Percentiles rank a stretch among this genome's conserved stretches.
These are phyloP conservation scores for Candida manassasensis DNA, from an alignment of 805 yeast genomes.

Conservation along the genomic window DNA sequence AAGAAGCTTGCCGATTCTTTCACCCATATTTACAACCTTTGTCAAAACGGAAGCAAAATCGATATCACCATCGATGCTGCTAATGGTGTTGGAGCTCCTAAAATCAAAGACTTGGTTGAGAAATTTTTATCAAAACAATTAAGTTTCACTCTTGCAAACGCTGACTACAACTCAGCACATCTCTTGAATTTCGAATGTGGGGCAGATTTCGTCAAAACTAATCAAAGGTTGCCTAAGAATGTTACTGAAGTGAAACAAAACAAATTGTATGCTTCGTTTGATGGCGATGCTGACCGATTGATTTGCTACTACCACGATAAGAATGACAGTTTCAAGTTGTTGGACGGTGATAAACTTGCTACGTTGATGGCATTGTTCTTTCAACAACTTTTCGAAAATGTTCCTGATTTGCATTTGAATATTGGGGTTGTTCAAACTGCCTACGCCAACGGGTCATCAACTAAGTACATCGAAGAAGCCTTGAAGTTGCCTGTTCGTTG, in stretches of 20 bases:
- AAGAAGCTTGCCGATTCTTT: constrained; percentile 54
- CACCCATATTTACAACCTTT: constrained; percentile 34
- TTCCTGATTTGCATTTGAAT: constrained; percentile 42
- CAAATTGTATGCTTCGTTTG: constrained; percentile 74
- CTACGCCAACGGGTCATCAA: constrained; percentile 92
- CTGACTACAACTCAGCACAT: constrained; percentile 47
- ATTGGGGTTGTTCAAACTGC: constrained; percentile 95
- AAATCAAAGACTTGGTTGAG: constrained; percentile 46
- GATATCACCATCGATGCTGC: constrained; percentile 80
- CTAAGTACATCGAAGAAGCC: constrained; percentile 57
- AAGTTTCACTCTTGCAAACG: constrained; percentile 47
- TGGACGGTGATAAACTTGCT: constrained; percentile 94
- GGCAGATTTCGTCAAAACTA: constrained; percentile 92
- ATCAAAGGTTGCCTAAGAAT: constrained; percentile 70
- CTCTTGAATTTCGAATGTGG: constrained; percentile 79
- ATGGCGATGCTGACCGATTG: constrained; percentile 96
- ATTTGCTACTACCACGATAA: constrained; percentile 63
- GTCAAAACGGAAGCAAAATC: constrained; percentile 21
- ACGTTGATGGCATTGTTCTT: constrained; percentile 74
- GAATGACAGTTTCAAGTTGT: constrained; percentile 41
- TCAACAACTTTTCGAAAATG: constrained; percentile 44
- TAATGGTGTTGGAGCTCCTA: constrained; percentile 94
- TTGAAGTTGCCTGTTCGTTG: constrained; percentile 76
- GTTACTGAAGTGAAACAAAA: constrained; percentile 39
- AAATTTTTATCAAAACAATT: constrained; percentile 38